Evolutionary conservation across 2,329 filamentous ascomycete genomes (phyloP), one percentile per base, ranked within the genome.

Genomic region (Pochonia chlamydosporia): DNA sequence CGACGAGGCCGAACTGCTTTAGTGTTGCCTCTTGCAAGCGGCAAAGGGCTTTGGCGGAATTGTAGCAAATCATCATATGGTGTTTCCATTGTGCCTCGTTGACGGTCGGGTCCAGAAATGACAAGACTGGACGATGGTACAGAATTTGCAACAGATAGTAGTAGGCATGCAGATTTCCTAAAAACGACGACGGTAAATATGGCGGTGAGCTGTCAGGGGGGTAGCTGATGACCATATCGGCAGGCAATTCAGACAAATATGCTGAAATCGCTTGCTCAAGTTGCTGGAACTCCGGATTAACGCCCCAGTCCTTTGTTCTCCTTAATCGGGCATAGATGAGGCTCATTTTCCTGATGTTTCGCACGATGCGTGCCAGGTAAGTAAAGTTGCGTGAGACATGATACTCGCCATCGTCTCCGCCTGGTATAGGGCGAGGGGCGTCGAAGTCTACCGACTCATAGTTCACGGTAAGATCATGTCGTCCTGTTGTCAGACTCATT

Each of bases 101-200:
- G 5, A 73, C 67, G 47, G 82, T 85, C 2, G 85, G 85, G 49
- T 91, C 86, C 47, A 91, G 81, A 47, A 88, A 84, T 11, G 84
- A 83, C 33, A 97, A 70, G 59, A 96, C 90, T 18, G 92, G 91
- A 36, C 92, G 81, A 63, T 95, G 86, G 49, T 95, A 84, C 66
- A 97, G 82, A 46, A 97, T 89, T 42, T 92, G 77, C 13, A 82
- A 85, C 16, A 97, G 74, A 56, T 95, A 84, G 63, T 93, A 91
- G 65, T 97, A 95, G 3, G 84, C 85, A 61, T 96, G 88, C 65
- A 96, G 74, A 60, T 96, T 95, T 30, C 89, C 92, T 41, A 95
- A 76, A 59, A 91, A 96, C 56, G 95, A 87, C 7, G 88, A 92
- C 3, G 88, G 80, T 16, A 96, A 74, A 84, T 87, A 93, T 0